These are phyloP conservation scores for Thermochaetoides dissita DNA, from an alignment of 2,329 filamentous ascomycete genomes.

Conservation along the genomic window DNA sequence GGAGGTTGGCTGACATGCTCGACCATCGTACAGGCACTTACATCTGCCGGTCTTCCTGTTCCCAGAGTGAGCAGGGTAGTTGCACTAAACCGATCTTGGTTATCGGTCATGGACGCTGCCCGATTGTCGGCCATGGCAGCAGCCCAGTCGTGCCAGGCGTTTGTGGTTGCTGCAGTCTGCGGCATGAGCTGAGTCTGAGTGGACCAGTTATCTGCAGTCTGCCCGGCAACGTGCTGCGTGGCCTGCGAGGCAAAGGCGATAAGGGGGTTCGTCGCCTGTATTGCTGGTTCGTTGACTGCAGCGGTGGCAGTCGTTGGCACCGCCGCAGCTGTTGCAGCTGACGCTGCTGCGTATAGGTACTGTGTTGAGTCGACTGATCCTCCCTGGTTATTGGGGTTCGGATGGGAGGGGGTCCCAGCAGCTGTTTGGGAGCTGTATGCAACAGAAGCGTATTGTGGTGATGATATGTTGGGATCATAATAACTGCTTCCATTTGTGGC, in stretches of 20 bases:
- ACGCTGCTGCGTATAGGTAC: constrained; percentile 13
- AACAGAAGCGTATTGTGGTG: constrained; percentile 13
- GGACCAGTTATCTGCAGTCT: constrained; percentile 12
- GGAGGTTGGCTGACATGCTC: constrained; percentile 8
- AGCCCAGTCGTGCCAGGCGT: constrained; percentile 42
- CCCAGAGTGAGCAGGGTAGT: constrained; percentile 35
- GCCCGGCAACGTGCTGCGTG: constrained; percentile 19
- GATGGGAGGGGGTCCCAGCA: constrained; percentile 4
- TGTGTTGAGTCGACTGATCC: constrained; percentile 8
- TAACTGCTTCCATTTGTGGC: constrained; percentile 11
- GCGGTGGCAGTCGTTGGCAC: constrained; percentile 2
- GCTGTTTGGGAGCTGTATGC: constrained; percentile 10
- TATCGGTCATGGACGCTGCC: too few species aligned
- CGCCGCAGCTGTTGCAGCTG: constrained; percentile 7
- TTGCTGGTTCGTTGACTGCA: too few species aligned
- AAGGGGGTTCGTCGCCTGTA: constrained; percentile 20
- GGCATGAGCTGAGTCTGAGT: constrained; percentile 21
- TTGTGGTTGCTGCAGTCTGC: constrained; percentile 19
- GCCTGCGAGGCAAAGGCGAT: constrained; percentile 27
- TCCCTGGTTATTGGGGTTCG: constrained; percentile 10
- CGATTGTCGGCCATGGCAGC: constrained; percentile 31
- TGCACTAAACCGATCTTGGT: constrained; percentile 35
- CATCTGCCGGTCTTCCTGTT: constrained; percentile 15
- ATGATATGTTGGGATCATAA: constrained; percentile 10
- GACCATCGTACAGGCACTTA: constrained; percentile 3